Evolutionary conservation across 2,329 filamentous ascomycete genomes (phyloP), one percentile per base, ranked within the genome.

Genomic region (Ascosphaera aggregata): DNA sequence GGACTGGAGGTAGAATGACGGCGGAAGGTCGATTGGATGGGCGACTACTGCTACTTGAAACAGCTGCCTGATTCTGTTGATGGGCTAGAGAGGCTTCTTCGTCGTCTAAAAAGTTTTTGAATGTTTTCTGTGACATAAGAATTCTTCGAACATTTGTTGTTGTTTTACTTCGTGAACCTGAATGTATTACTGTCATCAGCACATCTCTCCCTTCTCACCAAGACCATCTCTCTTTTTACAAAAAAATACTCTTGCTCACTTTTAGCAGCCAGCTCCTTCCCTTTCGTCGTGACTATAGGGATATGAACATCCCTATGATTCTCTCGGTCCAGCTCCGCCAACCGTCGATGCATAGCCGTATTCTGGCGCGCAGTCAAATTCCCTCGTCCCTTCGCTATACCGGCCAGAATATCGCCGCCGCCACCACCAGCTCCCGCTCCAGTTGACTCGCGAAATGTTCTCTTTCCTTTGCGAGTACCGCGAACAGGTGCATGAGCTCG

Each of bases 331-430:
- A 98, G 66, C 32, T 80, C 76, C 43, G 80, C 76, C 36, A 95
- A 69, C 49, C 89, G 80, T 47, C 82, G 78, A 41, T 80, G 66
- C 39, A 85, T 69, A 46, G 82, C 85, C 34, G 76, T 75, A 51
- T 86, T 78, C 55, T 91, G 80, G 40, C 82, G 69, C n/a, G 80
- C 79, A 22, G 73, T 76, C 36, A 82, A 66, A 48, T 91, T 80
- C 46, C 71, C 68, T 43, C 59, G 56, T 11, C 46, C 48, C 4
- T 44, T 47, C 11, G 22, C 22, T 27, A 27, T 7, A 27, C 22
- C 22, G 11, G 22, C 22, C 11, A 11, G 11, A 7, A n/a, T n/a
- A n/a, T n/a, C n/a, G 8, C 65, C 57, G 45, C 60, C 68, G 19
- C 62, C 61, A 38, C 58, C 62, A 3, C 63, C 63, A 43, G 66